A percentile compares a stretch with the other conserved stretches of the same genome.
Conservation (phyloP, 176 grass and related monocot genomes). For the Carex littledalei region DNA sequence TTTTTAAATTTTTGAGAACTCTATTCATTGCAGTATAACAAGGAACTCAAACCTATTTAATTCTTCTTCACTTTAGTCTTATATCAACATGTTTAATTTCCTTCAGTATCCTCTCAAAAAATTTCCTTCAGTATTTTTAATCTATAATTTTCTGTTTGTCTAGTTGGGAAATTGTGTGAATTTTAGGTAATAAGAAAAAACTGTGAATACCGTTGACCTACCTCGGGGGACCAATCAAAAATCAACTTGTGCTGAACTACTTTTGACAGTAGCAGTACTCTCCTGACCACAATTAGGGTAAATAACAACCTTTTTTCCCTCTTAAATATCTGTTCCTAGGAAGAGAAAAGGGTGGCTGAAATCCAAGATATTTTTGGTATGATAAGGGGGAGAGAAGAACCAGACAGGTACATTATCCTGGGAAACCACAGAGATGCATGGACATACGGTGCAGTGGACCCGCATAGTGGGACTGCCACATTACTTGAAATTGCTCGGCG, state of each 20-base stretch:
- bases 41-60: neutral
- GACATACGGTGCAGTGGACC: conserved; percentile 97
- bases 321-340: conserved; percentile 46
- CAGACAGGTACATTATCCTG: conserved; percentile 82
- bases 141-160: neutral
- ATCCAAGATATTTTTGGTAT: conserved; percentile 68
- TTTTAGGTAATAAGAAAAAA: neutral
- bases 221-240: neutral
- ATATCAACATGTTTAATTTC: neutral
- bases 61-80: neutral
- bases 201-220: neutral
- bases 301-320: neutral
- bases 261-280: neutral
- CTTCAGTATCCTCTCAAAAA: neutral
- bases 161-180: neutral
- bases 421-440: conserved; percentile 98
- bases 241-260: neutral
- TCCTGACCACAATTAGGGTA: too few relatives aligned
- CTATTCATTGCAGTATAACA: neutral
- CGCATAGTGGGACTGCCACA: conserved; percentile 80
- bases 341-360: conserved; percentile 45
- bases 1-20: neutral
- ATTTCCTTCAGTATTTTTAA: neutral
- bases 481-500: conserved; percentile 77
- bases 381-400: conserved; percentile 69